Percentiles rank a stretch among this genome's conserved stretches.
These are phyloP conservation scores for Biscogniauxia marginata DNA, from an alignment of 2,329 filamentous ascomycete species.

Conservation along the genomic window DNA sequence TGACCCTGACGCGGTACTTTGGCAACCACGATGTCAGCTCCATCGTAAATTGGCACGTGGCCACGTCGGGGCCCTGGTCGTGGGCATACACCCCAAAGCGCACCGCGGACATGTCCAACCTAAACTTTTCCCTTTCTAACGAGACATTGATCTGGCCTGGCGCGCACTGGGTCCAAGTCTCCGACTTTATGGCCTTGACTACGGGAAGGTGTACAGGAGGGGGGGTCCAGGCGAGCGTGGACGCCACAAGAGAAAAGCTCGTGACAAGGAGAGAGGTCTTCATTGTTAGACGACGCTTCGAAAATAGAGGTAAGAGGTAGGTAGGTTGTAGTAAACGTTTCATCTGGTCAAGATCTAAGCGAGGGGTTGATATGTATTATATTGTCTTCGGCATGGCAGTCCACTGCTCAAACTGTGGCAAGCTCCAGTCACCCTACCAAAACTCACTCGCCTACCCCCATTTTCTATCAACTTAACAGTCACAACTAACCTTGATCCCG, in stretches of 20 bases:
- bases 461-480: too few relatives aligned
- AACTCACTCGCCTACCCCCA: too few relatives aligned
- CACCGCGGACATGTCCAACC: slow-evolving; percentile 8
- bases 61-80: slow-evolving; percentile 12
- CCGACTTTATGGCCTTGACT: slow-evolving; percentile 9
- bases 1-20: slow-evolving; percentile 17
- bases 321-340: not conserved
- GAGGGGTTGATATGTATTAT: not conserved
- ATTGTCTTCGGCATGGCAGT: not conserved
- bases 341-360: not conserved
- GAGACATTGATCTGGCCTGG: slow-evolving; percentile 16
- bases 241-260: not conserved
- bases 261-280: not conserved
- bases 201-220: slow-evolving; percentile 13
- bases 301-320: not conserved
- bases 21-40: slow-evolving; percentile 19
- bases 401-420: too few relatives aligned
- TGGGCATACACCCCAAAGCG: slow-evolving; percentile 11
- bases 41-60: slow-evolving; percentile 13
- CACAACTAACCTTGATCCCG: too few relatives aligned
- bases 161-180: slow-evolving; percentile 12
- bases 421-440: too few relatives aligned
- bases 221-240: slow-evolving; percentile 3
- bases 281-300: not conserved
- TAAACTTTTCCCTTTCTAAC: slow-evolving; percentile 11